Base-by-base conservation (phyloP, 768 basidiomycete species). In the Boletus reticulatus region DNA sequence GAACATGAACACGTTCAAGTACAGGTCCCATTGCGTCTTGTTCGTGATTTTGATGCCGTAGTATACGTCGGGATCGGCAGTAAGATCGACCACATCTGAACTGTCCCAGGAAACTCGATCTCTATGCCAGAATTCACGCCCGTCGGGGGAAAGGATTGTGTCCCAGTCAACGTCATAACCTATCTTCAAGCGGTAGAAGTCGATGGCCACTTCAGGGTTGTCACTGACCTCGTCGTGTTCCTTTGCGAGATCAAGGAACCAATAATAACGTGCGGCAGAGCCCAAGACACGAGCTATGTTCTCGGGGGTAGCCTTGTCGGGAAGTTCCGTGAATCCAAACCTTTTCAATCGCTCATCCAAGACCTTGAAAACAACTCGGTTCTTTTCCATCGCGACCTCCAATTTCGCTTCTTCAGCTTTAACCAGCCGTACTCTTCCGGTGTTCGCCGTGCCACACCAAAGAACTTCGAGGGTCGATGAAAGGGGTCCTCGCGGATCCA, bases 1-100 rank as follows among this genome's bases (percentile, higher is more conserved):
- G 43, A 79, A 80, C 52, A 75, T 71, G 59, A 78, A 77, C 5
- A 73, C 64, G 36, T 75, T 75, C 20, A 76, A 65, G 43, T 77
- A 80, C 6, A 80, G 55, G 6, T 67, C 59, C 22, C 60, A 14
- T 24, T 65, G 58, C 0, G 73, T 70, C 2, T 67, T 51, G 57
- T 78, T 78, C 50, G 62, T 64, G 20, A 78, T 64, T 2, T 67
- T 69, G 52, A 78, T 61, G 7, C 76, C 76, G 11, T 76, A 68
- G 4, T 53, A 29, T 6, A 49, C 67, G 0, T 55, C 17, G 22
- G 68, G 62, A 12, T 74, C 63, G 14, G 59, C 49, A 16, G 48
- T 48, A 24, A 67, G 58, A 38, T 67, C 56, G n/a, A 67, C 55
- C 34, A 62, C 36, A 20, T 57, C 17, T 4, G 24, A 34, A 14